Evolutionary conservation across 495 filamentous ascomycete genomes (phyloP), one percentile per base, ranked within the genome.

Genomic region (Podospora tetraspora): DNA sequence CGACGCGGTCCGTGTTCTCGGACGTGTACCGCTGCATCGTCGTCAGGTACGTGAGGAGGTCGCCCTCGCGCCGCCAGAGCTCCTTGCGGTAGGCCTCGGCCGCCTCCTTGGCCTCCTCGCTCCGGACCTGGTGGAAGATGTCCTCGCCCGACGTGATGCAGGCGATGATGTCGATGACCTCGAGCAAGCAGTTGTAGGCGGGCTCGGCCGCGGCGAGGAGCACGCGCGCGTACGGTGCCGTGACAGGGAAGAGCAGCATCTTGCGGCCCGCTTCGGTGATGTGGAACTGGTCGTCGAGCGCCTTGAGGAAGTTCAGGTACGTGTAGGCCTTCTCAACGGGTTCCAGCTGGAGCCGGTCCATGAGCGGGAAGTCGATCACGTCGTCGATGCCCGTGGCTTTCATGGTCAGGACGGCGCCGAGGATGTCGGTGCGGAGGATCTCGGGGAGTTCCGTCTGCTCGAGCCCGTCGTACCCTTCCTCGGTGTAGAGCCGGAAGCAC

Each of bases 81-180:
- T 93, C 90, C 24, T 85, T 87, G 21, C 93, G 85, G 9, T 87
- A 86, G 11, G 82, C 80, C 67, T 94, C 91, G 0, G 91, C 90
- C 61, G 89, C 84, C 69, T 97, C 93, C 59, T 87, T 87, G 61
- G 86, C 89, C 69, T 97, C 94, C 66, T 97, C 95, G 0, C 91
- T 89, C 6, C 85, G 86, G 0, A 91, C 82, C 62, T 92, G 92
- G 12, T 94, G 77, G 76, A 97, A 97, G 61, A 98, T 88, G 68
- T 92, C 94, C 73, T 97, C 94, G 23, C 84, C 85, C 0, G 94
- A 90, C 3, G 91, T 95, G 13, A 98, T 84, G 70, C 89, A 91
- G 0, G 96, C 88, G 68, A 98, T 91, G 64, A 97, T 91, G 74
- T 99, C 96, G 66, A 99, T 96, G 13, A 88, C 88, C 71, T 97